phyloP scores from a whole-genome alignment of 169 alveolate genomes.

The Amoebophrya sp. region DNA sequence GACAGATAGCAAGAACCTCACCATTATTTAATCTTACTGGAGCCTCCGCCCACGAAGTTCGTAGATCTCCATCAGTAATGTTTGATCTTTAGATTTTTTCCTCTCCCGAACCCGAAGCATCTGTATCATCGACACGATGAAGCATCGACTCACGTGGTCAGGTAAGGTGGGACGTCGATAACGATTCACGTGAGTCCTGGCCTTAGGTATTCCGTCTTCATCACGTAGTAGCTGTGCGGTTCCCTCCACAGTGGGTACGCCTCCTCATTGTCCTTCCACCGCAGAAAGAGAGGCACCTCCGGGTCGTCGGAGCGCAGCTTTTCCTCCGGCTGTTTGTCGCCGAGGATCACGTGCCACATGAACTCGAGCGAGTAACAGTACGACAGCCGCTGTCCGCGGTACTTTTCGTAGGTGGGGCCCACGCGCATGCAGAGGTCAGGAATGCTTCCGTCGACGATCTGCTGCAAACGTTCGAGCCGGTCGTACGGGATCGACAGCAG shows the following conservation, averaged over 20 bases:
- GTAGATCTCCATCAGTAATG: too few species aligned
- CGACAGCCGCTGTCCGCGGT: background rate
- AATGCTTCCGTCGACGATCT: background rate
- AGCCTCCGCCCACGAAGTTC: too few species aligned
- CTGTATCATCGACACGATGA: too few species aligned
- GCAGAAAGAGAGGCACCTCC: background rate
- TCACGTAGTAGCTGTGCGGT: background rate
- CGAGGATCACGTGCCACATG: background rate
- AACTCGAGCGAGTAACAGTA: background rate
- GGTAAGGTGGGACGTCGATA: too few species aligned
- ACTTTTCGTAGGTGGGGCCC: background rate
- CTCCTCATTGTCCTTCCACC: constrained; percentile 5
- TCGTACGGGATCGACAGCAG: background rate
- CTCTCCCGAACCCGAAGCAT: too few species aligned
- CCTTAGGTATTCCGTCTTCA: background rate
- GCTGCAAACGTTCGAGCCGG: background rate
- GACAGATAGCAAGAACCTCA: too few species aligned
- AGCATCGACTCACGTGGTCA: too few species aligned
- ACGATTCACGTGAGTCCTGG: too few species aligned
- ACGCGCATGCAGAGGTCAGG: background rate
- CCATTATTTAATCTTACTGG: too few species aligned
- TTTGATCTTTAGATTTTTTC: too few species aligned
- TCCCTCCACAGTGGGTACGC: background rate
- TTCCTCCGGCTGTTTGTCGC: background rate
- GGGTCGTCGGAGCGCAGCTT: background rate